Evolutionary conservation across 2,329 filamentous ascomycete species (phyloP).

Genomic region (Neonectria punicea): DNA sequence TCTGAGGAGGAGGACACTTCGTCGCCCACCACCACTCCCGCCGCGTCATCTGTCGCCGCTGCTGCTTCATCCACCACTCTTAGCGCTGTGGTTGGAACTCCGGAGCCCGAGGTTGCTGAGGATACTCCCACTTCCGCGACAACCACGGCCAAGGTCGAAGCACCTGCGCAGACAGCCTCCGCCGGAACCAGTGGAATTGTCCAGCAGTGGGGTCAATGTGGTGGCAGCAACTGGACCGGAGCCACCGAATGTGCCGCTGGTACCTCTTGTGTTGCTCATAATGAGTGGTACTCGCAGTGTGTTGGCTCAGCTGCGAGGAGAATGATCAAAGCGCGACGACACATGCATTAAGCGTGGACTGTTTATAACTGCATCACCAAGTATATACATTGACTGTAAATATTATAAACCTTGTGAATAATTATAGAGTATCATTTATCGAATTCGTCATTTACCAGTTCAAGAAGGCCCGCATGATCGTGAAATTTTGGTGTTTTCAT

Average conservation of each 20-base stretch:
- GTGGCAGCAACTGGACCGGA: constrained; percentile 40
- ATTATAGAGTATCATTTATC: no score
- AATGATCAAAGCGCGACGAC: constrained; percentile 18
- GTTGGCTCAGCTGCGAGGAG: constrained; percentile 19
- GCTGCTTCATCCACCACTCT: background rate
- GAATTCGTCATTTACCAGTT: no score
- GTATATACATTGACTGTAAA: no score
- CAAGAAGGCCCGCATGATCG: no score
- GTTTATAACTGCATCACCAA: no score
- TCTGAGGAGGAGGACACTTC: constrained; percentile 2
- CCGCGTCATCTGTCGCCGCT: background rate
- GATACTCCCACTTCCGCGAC: background rate
- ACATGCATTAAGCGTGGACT: background rate
- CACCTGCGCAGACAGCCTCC: background rate
- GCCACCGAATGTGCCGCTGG: constrained; percentile 40
- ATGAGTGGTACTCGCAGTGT: constrained; percentile 47
- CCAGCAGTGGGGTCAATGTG: constrained; percentile 40
- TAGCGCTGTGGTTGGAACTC: constrained; percentile 3
- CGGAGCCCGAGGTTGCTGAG: background rate
- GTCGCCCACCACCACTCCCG: background rate
- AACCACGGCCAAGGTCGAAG: background rate
- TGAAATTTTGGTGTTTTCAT: no score
- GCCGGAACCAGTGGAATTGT: background rate
- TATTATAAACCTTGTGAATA: no score
- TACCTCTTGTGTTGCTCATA: constrained; percentile 37